Evolutionary conservation across 257 asterid genomes (phyloP).

Genomic region (Scutellaria barbata): DNA sequence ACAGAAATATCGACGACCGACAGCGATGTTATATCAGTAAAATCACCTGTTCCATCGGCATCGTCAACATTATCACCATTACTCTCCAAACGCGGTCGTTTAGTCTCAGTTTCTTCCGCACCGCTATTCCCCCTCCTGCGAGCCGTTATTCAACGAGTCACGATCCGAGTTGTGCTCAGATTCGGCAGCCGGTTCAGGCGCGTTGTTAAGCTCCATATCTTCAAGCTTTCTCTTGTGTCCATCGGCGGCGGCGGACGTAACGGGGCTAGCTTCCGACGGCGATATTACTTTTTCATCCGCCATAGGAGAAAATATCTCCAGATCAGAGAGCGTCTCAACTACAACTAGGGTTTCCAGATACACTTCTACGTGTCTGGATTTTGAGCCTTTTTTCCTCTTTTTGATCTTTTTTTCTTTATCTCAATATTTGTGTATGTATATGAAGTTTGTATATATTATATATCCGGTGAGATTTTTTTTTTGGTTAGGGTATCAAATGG

Average conservation of each 20-base stretch:
- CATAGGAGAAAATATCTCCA: slow-evolving; percentile 29
- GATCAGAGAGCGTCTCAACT: slow-evolving; percentile 38
- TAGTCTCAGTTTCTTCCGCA: slow-evolving; percentile 65
- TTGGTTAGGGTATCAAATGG: slow-evolving; percentile 37
- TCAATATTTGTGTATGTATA: not conserved
- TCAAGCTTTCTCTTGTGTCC: slow-evolving; percentile 83
- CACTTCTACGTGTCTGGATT: slow-evolving; percentile 30
- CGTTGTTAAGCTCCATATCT: slow-evolving; percentile 64
- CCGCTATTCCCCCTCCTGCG: slow-evolving; percentile 50
- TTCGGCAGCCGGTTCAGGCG: slow-evolving; percentile 47
- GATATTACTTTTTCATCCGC: slow-evolving; percentile 60
- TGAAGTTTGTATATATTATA: not conserved
- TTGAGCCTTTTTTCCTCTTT: slow-evolving; percentile 15
- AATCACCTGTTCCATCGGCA: slow-evolving; percentile 51
- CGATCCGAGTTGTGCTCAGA: slow-evolving; percentile 37
- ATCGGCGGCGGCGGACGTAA: slow-evolving; percentile 40
- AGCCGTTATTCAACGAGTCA: slow-evolving; percentile 42
- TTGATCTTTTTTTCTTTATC: slow-evolving; percentile 15
- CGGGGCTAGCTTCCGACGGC: slow-evolving; percentile 42
- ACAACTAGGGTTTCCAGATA: slow-evolving; percentile 45
- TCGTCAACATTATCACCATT: slow-evolving; percentile 46
- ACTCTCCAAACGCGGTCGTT: slow-evolving; percentile 81
- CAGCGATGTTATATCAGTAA: not conserved
- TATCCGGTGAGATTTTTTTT: not conserved
- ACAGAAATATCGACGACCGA: not conserved